phyloP scores from a whole-genome alignment of 306 rosid genomes.

The Cucumis melo region DNA sequence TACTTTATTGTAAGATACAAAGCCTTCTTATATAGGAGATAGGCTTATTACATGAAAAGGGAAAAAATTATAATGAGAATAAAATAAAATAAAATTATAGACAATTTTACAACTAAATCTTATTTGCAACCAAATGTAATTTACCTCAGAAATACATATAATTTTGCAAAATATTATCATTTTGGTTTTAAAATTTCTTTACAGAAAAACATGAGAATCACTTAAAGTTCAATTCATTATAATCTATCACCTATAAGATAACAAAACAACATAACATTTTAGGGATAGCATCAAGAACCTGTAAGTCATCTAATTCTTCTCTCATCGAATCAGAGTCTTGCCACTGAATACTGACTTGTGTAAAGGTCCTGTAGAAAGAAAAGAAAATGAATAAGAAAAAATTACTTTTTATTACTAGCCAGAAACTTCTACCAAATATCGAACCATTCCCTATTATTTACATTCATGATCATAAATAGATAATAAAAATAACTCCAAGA shows the following conservation, averaged over 20 bases:
- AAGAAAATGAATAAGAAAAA: slow-evolving; percentile 2
- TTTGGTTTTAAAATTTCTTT: neutral
- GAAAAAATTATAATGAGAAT: too few relatives aligned
- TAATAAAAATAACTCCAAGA: neutral
- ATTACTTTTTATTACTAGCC: neutral
- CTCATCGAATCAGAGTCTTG: slow-evolving; percentile 97
- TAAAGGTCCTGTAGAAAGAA: slow-evolving; percentile 60
- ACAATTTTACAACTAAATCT: too few relatives aligned
- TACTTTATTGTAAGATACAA: too few relatives aligned
- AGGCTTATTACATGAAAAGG: too few relatives aligned
- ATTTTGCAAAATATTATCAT: neutral
- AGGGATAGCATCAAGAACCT: slow-evolving; percentile 26
- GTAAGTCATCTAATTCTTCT: slow-evolving; percentile 95
- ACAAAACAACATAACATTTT: neutral
- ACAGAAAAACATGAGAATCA: neutral
- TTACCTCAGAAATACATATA: neutral
- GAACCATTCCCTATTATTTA: neutral
- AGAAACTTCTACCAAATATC: neutral
- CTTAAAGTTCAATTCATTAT: too few relatives aligned
- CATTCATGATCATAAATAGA: neutral
- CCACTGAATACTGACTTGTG: slow-evolving; percentile 98
- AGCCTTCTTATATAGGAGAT: too few relatives aligned
- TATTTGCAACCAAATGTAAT: neutral
- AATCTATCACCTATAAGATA: too few relatives aligned
- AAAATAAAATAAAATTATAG: too few relatives aligned